Conservation (phyloP, 306 rosid genomes). For the Ammopiptanthus mongolicus region DNA sequence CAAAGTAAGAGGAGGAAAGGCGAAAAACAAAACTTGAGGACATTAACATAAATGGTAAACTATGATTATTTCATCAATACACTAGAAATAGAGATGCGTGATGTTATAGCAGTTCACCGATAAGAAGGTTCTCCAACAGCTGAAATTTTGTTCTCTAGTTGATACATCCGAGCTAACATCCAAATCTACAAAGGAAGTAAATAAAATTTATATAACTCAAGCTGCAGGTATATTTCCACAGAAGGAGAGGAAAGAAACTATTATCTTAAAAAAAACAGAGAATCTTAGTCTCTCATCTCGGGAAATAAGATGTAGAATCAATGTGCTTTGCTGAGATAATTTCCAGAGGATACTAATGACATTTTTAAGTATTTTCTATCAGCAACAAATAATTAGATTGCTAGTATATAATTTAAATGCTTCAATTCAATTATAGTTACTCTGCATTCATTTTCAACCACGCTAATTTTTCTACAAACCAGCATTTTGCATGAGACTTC, state of each 20-base stretch:
- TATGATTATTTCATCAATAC: neutral
- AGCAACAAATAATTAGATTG: neutral
- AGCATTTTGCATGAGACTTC: slow-evolving; percentile 8
- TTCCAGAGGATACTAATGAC: neutral
- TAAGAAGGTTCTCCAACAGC: slow-evolving; percentile 95
- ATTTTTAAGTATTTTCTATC: neutral
- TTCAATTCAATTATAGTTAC: neutral
- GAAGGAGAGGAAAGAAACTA: slow-evolving; percentile 10
- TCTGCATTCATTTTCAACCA: slow-evolving; percentile 9
- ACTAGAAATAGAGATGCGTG: slow-evolving; percentile 3
- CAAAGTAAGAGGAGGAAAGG: neutral
- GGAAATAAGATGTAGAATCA: slow-evolving; percentile 10
- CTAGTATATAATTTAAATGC: neutral
- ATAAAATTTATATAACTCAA: slow-evolving; percentile 8
- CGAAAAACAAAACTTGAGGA: neutral
- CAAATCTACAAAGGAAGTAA: slow-evolving; percentile 55
- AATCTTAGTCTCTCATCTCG: neutral
- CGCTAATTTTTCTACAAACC: neutral
- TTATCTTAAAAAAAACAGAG: neutral
- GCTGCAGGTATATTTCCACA: neutral
- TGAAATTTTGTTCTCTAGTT: slow-evolving; percentile 87
- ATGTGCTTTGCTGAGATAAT: neutral
- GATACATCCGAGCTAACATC: slow-evolving; percentile 99
- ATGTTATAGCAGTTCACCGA: slow-evolving; percentile 48
- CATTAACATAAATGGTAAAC: neutral